Conservation (phyloP, 345 rosid species). For the Salix brachista region DNA sequence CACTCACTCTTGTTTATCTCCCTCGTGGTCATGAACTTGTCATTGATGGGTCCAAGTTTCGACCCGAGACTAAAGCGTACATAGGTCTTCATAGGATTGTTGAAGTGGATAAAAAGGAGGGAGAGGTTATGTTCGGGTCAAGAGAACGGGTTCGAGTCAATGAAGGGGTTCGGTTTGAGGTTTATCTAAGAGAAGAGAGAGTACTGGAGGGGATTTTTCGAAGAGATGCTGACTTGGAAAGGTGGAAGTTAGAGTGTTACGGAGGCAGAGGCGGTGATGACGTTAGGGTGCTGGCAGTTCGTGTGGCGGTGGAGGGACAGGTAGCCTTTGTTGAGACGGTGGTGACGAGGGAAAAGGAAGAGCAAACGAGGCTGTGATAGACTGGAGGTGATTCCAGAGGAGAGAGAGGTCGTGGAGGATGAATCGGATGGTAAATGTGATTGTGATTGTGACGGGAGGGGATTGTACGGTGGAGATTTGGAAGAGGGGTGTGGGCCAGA, state of each 20-base stretch:
- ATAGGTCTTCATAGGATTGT: conserved; percentile 59
- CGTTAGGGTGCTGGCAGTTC: conserved; percentile 30
- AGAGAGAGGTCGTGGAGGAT: conserved; percentile 35
- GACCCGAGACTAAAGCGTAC: conserved; percentile 57
- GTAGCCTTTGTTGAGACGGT: conserved; percentile 44
- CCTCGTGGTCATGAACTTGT: conserved; percentile 59
- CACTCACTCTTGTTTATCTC: conserved; percentile 65
- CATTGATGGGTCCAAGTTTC: conserved; percentile 53
- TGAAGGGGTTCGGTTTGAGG: conserved; percentile 70
- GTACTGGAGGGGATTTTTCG: conserved; percentile 55
- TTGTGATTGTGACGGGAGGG: conserved; percentile 28
- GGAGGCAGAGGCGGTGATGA: not conserved
- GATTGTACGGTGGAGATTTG: conserved; percentile 17
- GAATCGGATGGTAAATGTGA: conserved; percentile 27
- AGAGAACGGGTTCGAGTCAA: conserved; percentile 52
- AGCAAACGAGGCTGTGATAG: conserved; percentile 20
- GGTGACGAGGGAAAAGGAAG: conserved; percentile 33
- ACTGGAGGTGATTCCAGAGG: conserved; percentile 84
- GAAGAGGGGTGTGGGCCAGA: conserved; percentile 23
- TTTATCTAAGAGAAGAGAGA: conserved; percentile 56
- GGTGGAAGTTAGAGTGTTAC: conserved; percentile 46
- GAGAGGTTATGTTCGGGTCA: conserved; percentile 50
- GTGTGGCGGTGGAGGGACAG: conserved; percentile 60
- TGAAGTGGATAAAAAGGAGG: conserved; percentile 20
- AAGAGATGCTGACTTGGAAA: conserved; percentile 49